phyloP scores from a whole-genome alignment of 2,329 filamentous ascomycete genomes.

The Aspergillus caelatus region DNA sequence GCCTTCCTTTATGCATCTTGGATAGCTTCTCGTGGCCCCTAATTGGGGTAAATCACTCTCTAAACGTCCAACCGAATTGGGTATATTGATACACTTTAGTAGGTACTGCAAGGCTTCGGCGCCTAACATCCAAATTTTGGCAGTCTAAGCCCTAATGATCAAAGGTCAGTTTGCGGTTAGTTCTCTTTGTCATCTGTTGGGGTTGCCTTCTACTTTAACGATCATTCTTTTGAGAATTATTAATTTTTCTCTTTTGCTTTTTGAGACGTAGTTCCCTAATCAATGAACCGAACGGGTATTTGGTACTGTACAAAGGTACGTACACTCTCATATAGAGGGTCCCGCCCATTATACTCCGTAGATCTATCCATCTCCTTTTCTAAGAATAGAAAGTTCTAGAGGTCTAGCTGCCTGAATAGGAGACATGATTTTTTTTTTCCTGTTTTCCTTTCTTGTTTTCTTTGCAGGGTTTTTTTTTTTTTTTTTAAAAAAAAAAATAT shows the following conservation, averaged over 20 bases:
- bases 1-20: neutral
- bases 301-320: neutral
- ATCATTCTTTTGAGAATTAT: neutral
- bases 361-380: neutral
- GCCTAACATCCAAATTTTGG: neutral
- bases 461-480: too few relatives aligned
- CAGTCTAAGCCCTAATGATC: neutral
- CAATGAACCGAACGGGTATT: neutral
- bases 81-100: neutral
- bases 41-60: neutral
- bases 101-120: neutral
- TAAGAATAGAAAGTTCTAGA: neutral
- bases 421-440: neutral
- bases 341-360: neutral
- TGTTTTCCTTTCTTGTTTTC: too few relatives aligned
- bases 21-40: neutral
- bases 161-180: neutral
- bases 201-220: neutral
- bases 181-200: neutral
- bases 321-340: neutral
- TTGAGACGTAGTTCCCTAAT: neutral
- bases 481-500: too few relatives aligned
- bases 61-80: neutral
- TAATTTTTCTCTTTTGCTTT: neutral
- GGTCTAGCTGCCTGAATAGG: neutral